A percentile compares a stretch with the other conserved stretches of the same genome.
Evolutionary conservation across 106 monocot genomes (phyloP).

Genomic region (Agapanthus africanus): DNA sequence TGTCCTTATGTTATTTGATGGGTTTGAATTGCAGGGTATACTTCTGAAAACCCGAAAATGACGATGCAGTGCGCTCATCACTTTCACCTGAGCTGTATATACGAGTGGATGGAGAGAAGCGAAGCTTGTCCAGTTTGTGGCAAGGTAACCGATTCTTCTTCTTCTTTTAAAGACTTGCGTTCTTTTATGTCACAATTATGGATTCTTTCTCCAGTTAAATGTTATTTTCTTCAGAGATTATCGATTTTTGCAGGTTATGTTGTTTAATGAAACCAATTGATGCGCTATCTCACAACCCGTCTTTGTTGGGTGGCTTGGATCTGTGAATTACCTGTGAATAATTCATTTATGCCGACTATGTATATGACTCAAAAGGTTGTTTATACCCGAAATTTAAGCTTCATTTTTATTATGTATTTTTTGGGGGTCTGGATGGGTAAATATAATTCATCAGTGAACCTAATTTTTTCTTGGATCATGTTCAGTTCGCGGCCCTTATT

Average conservation of each 20-base stretch:
- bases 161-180: not conserved
- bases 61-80: conserved; percentile 17
- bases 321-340: not conserved
- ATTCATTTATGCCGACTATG: not conserved
- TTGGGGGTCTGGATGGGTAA: no score
- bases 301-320: not conserved
- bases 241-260: conserved; percentile 1
- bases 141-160: conserved; percentile 12
- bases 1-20: not conserved
- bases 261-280: not conserved
- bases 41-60: conserved; percentile 16
- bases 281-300: not conserved
- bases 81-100: conserved; percentile 19
- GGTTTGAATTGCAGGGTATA: conserved; percentile 9
- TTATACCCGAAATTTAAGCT: no score
- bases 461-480: no score
- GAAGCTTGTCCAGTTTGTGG: conserved; percentile 24
- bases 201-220: no score
- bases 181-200: no score
- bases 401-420: no score
- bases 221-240: not conserved
- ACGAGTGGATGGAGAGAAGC: conserved; percentile 28
- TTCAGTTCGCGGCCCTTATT: no score
- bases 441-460: no score
- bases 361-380: no score